Conservation (phyloP, 2,329 filamentous ascomycete species). For the Fusarium sp. region DNA sequence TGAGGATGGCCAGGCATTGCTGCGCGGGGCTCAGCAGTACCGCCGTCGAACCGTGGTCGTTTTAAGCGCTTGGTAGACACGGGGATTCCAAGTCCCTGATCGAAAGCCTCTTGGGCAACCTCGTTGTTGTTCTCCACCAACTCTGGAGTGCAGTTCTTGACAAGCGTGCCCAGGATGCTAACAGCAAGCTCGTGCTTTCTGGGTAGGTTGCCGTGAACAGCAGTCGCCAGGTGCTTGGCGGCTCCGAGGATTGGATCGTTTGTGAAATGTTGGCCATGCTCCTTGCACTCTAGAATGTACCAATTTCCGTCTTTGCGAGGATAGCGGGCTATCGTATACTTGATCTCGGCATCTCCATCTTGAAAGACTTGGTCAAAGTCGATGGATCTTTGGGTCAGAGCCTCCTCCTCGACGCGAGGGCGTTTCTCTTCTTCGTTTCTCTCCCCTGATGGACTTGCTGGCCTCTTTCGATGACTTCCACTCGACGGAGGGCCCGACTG, state of each 20-base stretch:
- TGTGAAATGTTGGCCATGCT: neutral
- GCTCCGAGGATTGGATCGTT: slow-evolving; percentile 1
- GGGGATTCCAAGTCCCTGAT: neutral
- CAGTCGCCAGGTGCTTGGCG: neutral
- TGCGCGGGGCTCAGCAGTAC: neutral
- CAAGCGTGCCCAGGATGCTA: slow-evolving; percentile 4
- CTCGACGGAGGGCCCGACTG: neutral
- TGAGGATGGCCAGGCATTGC: neutral
- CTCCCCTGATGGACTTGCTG: neutral
- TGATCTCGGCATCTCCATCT: slow-evolving; percentile 2
- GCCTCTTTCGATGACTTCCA: neutral
- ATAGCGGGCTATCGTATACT: neutral
- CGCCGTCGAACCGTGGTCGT: neutral
- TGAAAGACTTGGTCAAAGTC: slow-evolving; percentile 17
- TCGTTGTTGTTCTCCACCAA: neutral
- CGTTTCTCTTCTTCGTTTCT: neutral
- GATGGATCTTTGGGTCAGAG: neutral
- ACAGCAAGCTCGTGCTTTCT: neutral
- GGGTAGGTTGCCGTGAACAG: accelerated
- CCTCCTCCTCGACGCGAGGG: neutral
- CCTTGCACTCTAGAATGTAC: slow-evolving; percentile 25
- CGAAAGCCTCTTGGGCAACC: neutral
- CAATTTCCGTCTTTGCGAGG: neutral
- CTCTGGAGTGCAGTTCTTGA: neutral
- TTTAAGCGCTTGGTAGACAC: neutral